Evolutionary conservation across 2,329 filamentous ascomycete species (phyloP).

Genomic region (Ophiostoma angusticollis): DNA sequence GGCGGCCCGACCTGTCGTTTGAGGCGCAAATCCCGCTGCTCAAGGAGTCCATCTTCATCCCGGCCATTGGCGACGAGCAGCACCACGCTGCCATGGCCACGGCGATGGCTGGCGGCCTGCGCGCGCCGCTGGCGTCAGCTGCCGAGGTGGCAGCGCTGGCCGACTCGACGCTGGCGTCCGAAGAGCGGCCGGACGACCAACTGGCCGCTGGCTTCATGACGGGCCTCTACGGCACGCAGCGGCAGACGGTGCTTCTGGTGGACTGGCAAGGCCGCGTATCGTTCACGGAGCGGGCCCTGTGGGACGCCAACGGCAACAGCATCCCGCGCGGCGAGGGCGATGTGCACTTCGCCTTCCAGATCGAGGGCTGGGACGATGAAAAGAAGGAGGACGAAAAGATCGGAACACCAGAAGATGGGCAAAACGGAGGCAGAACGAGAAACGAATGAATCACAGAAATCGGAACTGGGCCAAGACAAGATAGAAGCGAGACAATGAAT

Average conservation of each 20-base stretch:
- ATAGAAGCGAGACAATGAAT: too few species aligned
- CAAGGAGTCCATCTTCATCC: slow-evolving; percentile 49
- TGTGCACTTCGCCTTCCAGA: slow-evolving; percentile 39
- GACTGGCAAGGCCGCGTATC: slow-evolving; percentile 51
- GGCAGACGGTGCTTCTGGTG: slow-evolving; percentile 49
- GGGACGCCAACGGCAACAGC: slow-evolving; percentile 42
- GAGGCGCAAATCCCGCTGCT: slow-evolving; percentile 41
- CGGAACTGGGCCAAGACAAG: too few species aligned
- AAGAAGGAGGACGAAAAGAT: too few species aligned
- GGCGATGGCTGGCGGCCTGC: slow-evolving; percentile 18
- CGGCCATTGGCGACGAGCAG: slow-evolving; percentile 36
- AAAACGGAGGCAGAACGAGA: too few species aligned
- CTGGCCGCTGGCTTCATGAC: slow-evolving; percentile 34
- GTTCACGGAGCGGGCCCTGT: slow-evolving; percentile 46
- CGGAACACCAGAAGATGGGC: too few species aligned
- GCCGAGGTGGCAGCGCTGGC: slow-evolving; percentile 23
- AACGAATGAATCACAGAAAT: too few species aligned
- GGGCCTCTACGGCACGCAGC: slow-evolving; percentile 52
- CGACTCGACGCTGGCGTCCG: slow-evolving; percentile 23
- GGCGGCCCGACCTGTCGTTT: slow-evolving; percentile 28
- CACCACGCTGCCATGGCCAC: slow-evolving; percentile 17
- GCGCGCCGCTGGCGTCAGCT: slow-evolving; percentile 21
- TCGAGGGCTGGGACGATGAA: slow-evolving; percentile 37
- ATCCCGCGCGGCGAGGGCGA: slow-evolving; percentile 43
- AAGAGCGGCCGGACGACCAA: slow-evolving; percentile 24